These are phyloP conservation scores for Apiotrichum brassicae DNA, from an alignment of 1,284 basidiomycete genomes.

Conservation along the genomic window DNA sequence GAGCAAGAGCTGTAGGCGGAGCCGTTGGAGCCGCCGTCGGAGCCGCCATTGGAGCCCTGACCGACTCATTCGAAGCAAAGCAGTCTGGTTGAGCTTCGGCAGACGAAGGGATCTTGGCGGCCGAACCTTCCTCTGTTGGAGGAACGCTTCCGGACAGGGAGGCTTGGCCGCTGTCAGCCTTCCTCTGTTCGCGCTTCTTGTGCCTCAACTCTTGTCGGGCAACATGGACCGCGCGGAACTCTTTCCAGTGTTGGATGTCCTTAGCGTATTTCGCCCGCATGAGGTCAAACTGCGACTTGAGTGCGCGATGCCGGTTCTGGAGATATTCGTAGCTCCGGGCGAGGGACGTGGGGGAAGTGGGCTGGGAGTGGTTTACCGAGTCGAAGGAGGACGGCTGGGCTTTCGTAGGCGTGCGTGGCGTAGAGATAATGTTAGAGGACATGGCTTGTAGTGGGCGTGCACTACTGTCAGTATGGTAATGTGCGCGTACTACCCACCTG, in stretches of 20 bases:
- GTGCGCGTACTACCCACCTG: not conserved
- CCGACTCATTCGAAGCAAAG: too few relatives aligned
- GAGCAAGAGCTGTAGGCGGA: too few relatives aligned
- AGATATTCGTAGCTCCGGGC: constrained; percentile 19
- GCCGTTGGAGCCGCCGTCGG: too few relatives aligned
- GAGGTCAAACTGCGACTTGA: constrained; percentile 23
- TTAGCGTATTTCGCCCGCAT: constrained; percentile 18
- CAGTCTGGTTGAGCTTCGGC: too few relatives aligned
- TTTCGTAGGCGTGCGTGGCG: constrained; percentile 10
- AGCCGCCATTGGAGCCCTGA: too few relatives aligned
- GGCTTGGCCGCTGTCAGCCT: not conserved
- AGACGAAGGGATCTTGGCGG: too few relatives aligned
- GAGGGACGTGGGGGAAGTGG: not conserved
- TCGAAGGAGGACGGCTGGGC: not conserved
- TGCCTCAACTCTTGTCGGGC: constrained; percentile 22
- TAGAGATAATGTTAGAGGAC: constrained; percentile 15
- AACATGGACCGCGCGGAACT: constrained; percentile 27
- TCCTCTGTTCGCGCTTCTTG: constrained; percentile 19
- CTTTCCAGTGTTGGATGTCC: constrained; percentile 29
- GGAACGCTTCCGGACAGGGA: not conserved
- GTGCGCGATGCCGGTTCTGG: constrained; percentile 20
- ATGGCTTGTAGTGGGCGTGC: constrained; percentile 17
- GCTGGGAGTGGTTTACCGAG: not conserved
- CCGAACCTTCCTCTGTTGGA: too few relatives aligned
- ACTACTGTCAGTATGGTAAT: not conserved